These are phyloP conservation scores for Diversispora eburnea DNA, from an alignment of 192 early-diverging fungal genomes.

Conservation along the genomic window DNA sequence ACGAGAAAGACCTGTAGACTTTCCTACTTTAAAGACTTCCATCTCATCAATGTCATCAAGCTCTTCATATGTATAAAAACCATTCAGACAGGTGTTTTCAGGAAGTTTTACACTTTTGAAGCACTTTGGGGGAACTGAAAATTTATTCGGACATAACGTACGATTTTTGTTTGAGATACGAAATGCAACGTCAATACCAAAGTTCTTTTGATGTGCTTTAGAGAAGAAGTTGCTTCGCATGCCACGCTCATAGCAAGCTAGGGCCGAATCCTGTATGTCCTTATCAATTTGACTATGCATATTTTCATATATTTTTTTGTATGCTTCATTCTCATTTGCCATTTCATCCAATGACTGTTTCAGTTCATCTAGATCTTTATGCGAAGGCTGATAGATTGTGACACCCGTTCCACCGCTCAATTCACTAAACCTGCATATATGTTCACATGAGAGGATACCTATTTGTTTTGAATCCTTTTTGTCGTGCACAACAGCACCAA, in stretches of 20 bases:
- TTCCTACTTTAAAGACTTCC: constrained; percentile 17
- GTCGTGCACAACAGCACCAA: too few relatives aligned
- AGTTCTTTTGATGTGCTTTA: constrained; percentile 1
- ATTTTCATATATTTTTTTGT: too few relatives aligned
- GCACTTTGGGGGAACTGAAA: background rate
- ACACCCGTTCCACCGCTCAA: too few relatives aligned
- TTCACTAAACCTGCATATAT: too few relatives aligned
- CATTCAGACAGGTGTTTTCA: constrained; percentile 6
- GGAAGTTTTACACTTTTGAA: constrained; percentile 2
- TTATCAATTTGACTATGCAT: background rate
- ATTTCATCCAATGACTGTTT: background rate
- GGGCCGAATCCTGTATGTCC: background rate
- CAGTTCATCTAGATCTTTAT: constrained; percentile 7
- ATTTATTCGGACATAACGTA: constrained; percentile 1
- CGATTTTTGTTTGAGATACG: background rate
- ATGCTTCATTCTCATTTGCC: too few relatives aligned
- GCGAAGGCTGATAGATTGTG: constrained; percentile 18
- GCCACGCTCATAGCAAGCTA: background rate
- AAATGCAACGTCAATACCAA: constrained; percentile 18
- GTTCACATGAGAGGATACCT: too few relatives aligned
- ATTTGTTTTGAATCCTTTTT: too few relatives aligned
- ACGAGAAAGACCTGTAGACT: background rate
- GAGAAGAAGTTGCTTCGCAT: background rate
- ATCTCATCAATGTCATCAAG: constrained; percentile 3
- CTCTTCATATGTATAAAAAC: constrained; percentile 10